Conservation (phyloP, 2,329 filamentous ascomycete genomes). For the Didymellaceae sp. region DNA sequence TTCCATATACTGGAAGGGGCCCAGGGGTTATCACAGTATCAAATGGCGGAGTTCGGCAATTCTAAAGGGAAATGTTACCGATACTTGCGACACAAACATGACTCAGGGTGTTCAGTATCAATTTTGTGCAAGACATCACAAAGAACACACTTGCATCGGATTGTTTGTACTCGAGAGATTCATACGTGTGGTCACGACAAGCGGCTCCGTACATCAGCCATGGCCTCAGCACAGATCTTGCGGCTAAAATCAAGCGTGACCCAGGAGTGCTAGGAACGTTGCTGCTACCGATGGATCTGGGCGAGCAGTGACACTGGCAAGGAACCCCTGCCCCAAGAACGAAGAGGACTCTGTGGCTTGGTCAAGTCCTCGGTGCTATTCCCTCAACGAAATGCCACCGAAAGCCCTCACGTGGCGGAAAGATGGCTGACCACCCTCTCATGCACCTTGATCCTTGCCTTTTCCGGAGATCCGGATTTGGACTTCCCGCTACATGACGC, state of each 20-base stretch:
- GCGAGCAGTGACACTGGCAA: constrained; percentile 37
- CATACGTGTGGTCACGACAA: not conserved
- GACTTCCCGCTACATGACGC: constrained; percentile 15
- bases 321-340: constrained; percentile 31
- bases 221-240: constrained; percentile 23
- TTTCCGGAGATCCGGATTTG: constrained; percentile 22
- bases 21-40: not conserved
- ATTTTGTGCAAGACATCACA: not conserved
- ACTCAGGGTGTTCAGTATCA: not conserved
- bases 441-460: constrained; percentile 26
- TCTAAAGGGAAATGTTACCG: not conserved
- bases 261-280: constrained; percentile 42
- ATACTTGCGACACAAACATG: not conserved
- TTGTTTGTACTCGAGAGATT: not conserved
- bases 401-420: constrained; percentile 41
- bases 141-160: not conserved
- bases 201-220: too few species aligned
- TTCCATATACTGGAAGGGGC: not conserved
- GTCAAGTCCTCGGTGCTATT: constrained; percentile 30
- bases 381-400: constrained; percentile 29
- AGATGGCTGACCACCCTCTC: constrained; percentile 13
- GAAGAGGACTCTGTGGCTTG: constrained; percentile 36
- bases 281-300: constrained; percentile 24
- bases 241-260: constrained; percentile 25
- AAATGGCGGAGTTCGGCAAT: not conserved